Base-by-base conservation (phyloP, 768 basidiomycete species). In the Pleurotus tuber-regium region DNA sequence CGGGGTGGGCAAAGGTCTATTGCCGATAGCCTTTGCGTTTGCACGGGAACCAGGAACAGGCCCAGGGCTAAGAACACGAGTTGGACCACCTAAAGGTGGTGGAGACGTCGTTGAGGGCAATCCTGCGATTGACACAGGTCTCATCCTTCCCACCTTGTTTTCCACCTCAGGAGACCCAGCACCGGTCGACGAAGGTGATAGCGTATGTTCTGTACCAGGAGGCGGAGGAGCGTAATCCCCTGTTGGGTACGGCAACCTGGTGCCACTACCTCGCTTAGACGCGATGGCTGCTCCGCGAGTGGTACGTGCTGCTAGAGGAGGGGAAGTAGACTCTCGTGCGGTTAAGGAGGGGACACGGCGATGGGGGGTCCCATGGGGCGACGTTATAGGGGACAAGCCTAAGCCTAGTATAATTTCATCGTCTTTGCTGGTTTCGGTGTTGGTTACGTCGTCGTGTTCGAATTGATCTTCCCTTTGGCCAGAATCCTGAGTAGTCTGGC, bases 221-320 rank as follows among this genome's bases (percentile, higher is more conserved):
- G 82, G 69, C 0, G 86, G 86, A 8, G 83, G 82, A 4, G 87
- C 74, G 53, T 93, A 92, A 58, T 93, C 91, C 3, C 90, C 91
- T 2, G 84, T 84, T 14, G 90, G 90, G 56, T 92, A 92, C 19
- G 90, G 89, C 12, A 91, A 70, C 29, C 88, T 80, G 28, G 81
- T 84, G 14, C 53, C 57, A 12, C 70, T 61, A 0, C 71, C 65
- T n/a, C 72, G 71, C 0, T 63, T 73, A 0, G 71, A 30, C n/a
- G n/a, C n/a, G 2, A 48, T 31, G 8, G 46, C 46, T 8, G 46
- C 46, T 33, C 46, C 46, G 8, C 46, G 19, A 10, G 46, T 4
- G 7, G 46, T 36, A 6, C 46, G 65, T 1, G 81, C 78, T 0
- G 77, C 73, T 40, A 81, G 76, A 14, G 80, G 84, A 10, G 82